Percentiles rank a stretch among this genome's conserved stretches.
phyloP scores from a whole-genome alignment of 2,329 filamentous ascomycete species.

The Corinectria fuckeliana region DNA sequence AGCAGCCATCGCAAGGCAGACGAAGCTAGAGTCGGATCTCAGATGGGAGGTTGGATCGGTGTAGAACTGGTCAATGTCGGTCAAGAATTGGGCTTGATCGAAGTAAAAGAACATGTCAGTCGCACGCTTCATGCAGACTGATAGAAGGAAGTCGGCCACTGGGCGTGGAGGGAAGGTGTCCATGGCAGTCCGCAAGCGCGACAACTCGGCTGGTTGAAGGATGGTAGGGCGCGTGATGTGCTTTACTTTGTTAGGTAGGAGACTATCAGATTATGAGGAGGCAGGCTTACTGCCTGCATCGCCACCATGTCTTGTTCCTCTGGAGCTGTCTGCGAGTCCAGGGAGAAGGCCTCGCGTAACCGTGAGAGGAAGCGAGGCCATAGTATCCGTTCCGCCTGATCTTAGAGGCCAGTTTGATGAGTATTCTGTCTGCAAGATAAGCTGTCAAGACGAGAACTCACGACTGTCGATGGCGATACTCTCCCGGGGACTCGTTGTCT shows the following conservation, averaged over 20 bases:
- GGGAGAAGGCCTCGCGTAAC: slow-evolving; percentile 38
- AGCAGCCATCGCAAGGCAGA: slow-evolving; percentile 36
- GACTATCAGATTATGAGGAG: neutral
- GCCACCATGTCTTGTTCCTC: slow-evolving; percentile 30
- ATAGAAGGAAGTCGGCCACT: slow-evolving; percentile 40
- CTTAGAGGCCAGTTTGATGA: neutral
- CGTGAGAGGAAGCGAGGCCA: slow-evolving; percentile 39
- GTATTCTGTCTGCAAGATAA: neutral
- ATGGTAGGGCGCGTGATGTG: slow-evolving; percentile 18
- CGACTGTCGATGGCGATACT: slow-evolving; percentile 26
- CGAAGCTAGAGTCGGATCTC: slow-evolving; percentile 33
- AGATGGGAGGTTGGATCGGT: slow-evolving; percentile 24
- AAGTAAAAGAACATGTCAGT: slow-evolving; percentile 42
- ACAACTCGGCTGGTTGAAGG: slow-evolving; percentile 23
- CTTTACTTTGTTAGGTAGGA: neutral
- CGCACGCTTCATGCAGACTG: slow-evolving; percentile 38
- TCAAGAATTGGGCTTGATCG: slow-evolving; percentile 34
- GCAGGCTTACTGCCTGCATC: slow-evolving; percentile 26
- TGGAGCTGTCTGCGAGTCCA: slow-evolving; percentile 26
- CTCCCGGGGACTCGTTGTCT: slow-evolving; percentile 12
- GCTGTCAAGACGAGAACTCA: neutral
- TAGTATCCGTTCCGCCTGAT: slow-evolving; percentile 33
- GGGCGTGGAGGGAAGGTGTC: slow-evolving; percentile 35
- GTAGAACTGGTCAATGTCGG: slow-evolving; percentile 38
- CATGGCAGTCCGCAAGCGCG: slow-evolving; percentile 31